phyloP scores from a whole-genome alignment of 164 flowering plant genomes.

The Sedum album region DNA sequence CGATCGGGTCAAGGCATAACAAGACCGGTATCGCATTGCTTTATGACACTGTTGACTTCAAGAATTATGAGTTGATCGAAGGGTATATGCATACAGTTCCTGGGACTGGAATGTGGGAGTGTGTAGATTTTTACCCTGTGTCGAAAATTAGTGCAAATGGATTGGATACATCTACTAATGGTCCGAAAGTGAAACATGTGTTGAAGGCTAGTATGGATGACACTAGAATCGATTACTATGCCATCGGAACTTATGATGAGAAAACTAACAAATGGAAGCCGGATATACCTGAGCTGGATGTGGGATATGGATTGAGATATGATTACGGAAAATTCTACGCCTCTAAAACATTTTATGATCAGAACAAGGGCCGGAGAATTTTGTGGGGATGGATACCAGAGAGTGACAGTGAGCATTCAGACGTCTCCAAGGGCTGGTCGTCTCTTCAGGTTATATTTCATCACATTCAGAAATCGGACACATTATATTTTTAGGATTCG shows the following conservation, averaged over 20 bases:
- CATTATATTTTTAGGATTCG: too few species aligned
- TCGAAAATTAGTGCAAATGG: conserved; percentile 33
- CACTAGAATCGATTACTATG: conserved; percentile 56
- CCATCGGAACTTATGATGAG: conserved; percentile 54
- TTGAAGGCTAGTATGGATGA: conserved; percentile 73
- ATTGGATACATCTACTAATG: conserved; percentile 53
- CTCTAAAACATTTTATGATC: conserved; percentile 77
- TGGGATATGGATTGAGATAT: conserved; percentile 55
- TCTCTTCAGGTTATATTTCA: conserved; percentile 59
- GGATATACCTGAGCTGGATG: conserved; percentile 49
- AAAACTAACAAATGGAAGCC: conserved; percentile 44
- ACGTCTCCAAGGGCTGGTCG: conserved; percentile 65
- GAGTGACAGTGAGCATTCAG: conserved; percentile 54
- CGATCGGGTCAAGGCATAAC: conserved; percentile 54
- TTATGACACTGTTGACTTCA: conserved; percentile 61
- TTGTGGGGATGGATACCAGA: conserved; percentile 86
- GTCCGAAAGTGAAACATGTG: conserved; percentile 61
- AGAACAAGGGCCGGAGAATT: conserved; percentile 47
- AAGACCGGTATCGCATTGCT: conserved; percentile 55
- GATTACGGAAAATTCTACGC: conserved; percentile 84
- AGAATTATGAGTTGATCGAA: conserved; percentile 26
- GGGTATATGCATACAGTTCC: conserved; percentile 49
- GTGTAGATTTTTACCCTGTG: conserved; percentile 85
- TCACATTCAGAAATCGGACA: too few species aligned
- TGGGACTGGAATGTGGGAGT: conserved; percentile 93